Evolutionary conservation across 495 filamentous ascomycete species (phyloP).

Genomic region (Aspergillus ostianus): DNA sequence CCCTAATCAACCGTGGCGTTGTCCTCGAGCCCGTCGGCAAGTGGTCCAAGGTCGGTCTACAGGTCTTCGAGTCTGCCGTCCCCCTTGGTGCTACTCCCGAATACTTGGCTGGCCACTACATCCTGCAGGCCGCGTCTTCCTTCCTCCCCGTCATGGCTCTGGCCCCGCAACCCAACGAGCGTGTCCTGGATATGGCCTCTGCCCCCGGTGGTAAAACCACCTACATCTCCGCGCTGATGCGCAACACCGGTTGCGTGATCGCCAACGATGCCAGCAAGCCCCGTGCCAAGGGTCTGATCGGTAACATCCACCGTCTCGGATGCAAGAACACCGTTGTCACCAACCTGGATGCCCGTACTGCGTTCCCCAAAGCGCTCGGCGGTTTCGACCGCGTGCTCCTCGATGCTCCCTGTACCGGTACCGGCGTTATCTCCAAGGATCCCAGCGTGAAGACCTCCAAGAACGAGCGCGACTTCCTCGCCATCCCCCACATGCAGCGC

Average conservation of each 20-base stretch:
- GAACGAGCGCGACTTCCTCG: conserved; percentile 87
- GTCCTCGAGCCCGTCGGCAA: conserved; percentile 96
- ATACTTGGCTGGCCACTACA: conserved; percentile 96
- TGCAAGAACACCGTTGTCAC: conserved; percentile 92
- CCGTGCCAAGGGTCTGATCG: conserved; percentile 93
- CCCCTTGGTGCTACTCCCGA: conserved; percentile 97
- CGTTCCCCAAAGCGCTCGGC: conserved; percentile 87
- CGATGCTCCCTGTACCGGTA: conserved; percentile 79
- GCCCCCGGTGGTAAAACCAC: conserved; percentile 98
- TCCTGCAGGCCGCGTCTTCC: conserved; percentile 92
- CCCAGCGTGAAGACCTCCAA: conserved; percentile 96
- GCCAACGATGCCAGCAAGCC: conserved; percentile 94
- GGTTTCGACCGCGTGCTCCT: conserved; percentile 86
- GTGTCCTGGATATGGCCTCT: conserved; percentile 92
- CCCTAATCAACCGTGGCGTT: conserved; percentile 95
- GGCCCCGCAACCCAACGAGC: conserved; percentile 88
- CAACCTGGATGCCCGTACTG: conserved; percentile 84
- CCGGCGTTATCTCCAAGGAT: conserved; percentile 93
- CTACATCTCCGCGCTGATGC: conserved; percentile 95
- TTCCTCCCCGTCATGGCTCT: conserved; percentile 98
- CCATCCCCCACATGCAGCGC: conserved; percentile 89
- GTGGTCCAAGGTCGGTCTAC: conserved; percentile 96
- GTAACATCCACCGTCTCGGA: conserved; percentile 95
- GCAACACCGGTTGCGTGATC: conserved; percentile 94
- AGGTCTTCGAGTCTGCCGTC: conserved; percentile 91